Percentiles rank a stretch among this genome's conserved stretches.
Evolutionary conservation across 345 rosid species (phyloP).

Genomic region (Camelina hispida): DNA sequence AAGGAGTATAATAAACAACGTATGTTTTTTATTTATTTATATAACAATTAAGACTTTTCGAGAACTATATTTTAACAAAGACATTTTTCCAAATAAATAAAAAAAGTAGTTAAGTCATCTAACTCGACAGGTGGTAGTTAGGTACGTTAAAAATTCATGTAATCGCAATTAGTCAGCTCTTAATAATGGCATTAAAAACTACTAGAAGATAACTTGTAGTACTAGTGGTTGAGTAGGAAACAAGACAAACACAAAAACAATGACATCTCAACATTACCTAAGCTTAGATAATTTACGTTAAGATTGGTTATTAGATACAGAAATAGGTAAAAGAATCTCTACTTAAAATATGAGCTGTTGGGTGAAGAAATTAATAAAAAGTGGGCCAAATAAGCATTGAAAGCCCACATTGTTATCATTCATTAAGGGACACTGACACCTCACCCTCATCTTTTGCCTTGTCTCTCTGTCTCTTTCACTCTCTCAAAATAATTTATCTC

Average conservation of each 20-base stretch:
- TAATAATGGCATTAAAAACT: not conserved
- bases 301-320: constrained; percentile 4
- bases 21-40: not conserved
- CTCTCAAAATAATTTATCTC: constrained; percentile 30
- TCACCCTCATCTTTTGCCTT: constrained; percentile 39
- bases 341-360: constrained; percentile 33
- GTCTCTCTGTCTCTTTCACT: constrained; percentile 43
- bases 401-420: constrained; percentile 41
- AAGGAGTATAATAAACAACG: not conserved
- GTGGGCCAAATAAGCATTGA: constrained; percentile 40
- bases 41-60: too few relatives aligned
- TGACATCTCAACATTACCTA: constrained; percentile 27
- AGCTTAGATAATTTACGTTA: not conserved
- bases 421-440: constrained; percentile 44
- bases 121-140: constrained; percentile 26
- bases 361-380: constrained; percentile 29
- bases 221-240: constrained; percentile 18
- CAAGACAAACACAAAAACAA: constrained; percentile 10
- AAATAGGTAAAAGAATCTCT: constrained; percentile 6
- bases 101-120: constrained; percentile 27
- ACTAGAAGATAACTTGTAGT: not conserved
- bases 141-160: constrained; percentile 15
- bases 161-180: constrained; percentile 12
- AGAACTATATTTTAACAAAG: not conserved
- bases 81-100: not conserved